Conservation (phyloP, 148 eudicot species). For the Rhododendron williamsianum region DNA sequence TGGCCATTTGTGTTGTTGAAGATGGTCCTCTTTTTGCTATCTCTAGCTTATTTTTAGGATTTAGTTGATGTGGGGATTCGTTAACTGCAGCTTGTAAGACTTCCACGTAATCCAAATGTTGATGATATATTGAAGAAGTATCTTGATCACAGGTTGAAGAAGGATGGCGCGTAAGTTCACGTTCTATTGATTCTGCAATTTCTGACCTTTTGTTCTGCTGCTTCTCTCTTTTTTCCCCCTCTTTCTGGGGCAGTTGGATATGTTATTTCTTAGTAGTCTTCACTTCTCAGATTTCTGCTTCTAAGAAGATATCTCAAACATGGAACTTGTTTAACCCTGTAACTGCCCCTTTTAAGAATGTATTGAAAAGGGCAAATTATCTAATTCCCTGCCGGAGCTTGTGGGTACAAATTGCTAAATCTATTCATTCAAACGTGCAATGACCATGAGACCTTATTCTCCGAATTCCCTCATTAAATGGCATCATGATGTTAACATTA, state of each 20-base stretch:
- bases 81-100: conserved; percentile 51
- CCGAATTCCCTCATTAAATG: neutral
- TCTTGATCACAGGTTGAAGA: conserved; percentile 33
- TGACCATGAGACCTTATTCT: neutral
- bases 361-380: neutral
- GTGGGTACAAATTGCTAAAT: neutral
- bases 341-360: neutral
- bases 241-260: neutral
- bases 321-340: neutral
- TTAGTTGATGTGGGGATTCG: neutral
- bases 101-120: conserved; percentile 58
- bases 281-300: neutral
- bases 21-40: neutral
- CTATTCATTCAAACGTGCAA: neutral
- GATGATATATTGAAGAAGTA: conserved; percentile 44
- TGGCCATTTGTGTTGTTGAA: neutral
- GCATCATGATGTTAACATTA: neutral
- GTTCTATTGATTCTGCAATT: neutral
- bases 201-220: neutral
- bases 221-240: neutral
- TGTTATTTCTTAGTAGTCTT: neutral
- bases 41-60: neutral
- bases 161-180: conserved; percentile 44
- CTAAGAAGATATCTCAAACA: neutral
- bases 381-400: neutral